Conservation (phyloP, 1,139 yeast genomes). For the Candida tropicalis region DNA sequence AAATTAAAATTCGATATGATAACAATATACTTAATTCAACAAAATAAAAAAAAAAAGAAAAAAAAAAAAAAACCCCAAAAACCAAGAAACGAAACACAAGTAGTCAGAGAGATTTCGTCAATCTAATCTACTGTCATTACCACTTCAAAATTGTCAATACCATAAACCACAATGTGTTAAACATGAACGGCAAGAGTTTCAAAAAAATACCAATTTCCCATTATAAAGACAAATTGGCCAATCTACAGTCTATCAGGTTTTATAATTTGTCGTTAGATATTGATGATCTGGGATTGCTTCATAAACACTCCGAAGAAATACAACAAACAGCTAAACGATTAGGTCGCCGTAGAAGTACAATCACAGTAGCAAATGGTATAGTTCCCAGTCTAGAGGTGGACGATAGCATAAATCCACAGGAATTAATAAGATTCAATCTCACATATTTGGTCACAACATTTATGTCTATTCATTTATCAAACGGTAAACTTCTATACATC, state of each 20-base stretch:
- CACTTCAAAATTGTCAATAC: no score
- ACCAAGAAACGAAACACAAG: no score
- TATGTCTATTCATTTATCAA: constrained; percentile 27
- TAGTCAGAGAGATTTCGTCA: no score
- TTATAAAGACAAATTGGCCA: constrained; percentile 7
- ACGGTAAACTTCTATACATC: constrained; percentile 30
- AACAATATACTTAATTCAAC: no score
- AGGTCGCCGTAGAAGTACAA: constrained; percentile 12
- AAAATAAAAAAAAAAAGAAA: no score
- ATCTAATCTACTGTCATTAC: no score
- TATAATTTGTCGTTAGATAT: constrained; percentile 8
- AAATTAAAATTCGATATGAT: no score
- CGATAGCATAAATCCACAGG: constrained; percentile 2
- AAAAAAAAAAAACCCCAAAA: no score
- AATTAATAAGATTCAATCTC: constrained; percentile 15
- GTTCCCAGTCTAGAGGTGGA: constrained; percentile 10
- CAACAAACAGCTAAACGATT: constrained; percentile 8
- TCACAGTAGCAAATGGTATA: constrained; percentile 1
- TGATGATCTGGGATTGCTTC: background rate
- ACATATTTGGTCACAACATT: constrained; percentile 29
- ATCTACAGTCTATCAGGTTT: constrained; percentile 11
- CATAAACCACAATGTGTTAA: no score
- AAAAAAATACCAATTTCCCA: background rate
- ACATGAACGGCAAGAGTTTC: background rate
- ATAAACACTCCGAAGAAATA: background rate